Base-by-base conservation (phyloP, 192 early-diverging fungal genomes). In the Linnemannia hyalina region DNA sequence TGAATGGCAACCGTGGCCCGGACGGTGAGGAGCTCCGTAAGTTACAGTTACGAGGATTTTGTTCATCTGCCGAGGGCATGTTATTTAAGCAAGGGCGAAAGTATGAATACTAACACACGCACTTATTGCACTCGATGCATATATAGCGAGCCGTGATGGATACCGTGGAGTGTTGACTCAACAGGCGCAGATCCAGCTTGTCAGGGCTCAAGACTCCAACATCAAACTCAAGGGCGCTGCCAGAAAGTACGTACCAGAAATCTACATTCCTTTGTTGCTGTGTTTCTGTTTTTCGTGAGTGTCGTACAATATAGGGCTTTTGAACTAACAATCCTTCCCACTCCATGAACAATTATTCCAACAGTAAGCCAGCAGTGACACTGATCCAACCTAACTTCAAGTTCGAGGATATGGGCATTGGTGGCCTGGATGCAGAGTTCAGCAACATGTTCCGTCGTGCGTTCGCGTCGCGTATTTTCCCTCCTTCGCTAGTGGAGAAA, bases 371-470 rank as follows among this genome's bases (percentile, higher is more conserved):
- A 54, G 92, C 95, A 10, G 95, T 94, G 68, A 91, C 93, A 6
- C 89, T 99, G 71, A 95, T 99, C 71, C 94, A 97, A 87, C 96
- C 98, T 7, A 92, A 98, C 81, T 99, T 99, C 90, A 97, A 97
- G 76, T 98, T 99, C 89, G 97, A 97, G 84, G 97, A 99, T 78
- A 91, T 99, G 88, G 98, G 98, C 44, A 99, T 99, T 88, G 98
- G 98, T 88, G 98, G 98, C 71, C 91, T 99, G 71, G 98, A 99
- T 87, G 87, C 92, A 18, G 98, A 99, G 83, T 98, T 99, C 74
- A 94, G 93, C 83, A 94, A 92, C 63, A 99, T 99, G 75, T 98
- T 99, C 89, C 91, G 98, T 60, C 95, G 98, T 82, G 98, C 98
- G 4, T 99, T 99, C 91, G 98, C 97, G 0, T 99, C 98, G 10